Base-by-base conservation (phyloP, 148 eudicot species). In the Fagopyrum esculentum region DNA sequence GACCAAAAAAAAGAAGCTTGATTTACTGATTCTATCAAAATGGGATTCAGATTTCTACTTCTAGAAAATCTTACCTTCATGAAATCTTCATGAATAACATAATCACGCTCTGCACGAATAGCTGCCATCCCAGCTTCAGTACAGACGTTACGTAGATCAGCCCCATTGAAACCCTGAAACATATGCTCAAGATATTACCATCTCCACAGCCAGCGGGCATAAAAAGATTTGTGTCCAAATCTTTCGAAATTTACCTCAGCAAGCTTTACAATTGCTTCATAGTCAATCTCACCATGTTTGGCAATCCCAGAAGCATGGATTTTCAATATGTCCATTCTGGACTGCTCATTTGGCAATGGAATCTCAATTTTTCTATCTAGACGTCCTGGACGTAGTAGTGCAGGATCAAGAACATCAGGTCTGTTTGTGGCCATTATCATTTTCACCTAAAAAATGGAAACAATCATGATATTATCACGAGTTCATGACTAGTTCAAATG, bases 371-470 rank as follows among this genome's bases (percentile, higher is more conserved):
- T 96, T 84, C 99, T 89, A 76, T 96, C 99, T 69, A 96, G 82
- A 45, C 99, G 93, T 40, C 99, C 99, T 16, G 99, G 99, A 56
- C 99, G 97, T 74, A 96, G 99, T 82, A 96, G 99, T 16, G 99
- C 99, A 63, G 99, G 99, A 83, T 96, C 99, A 64, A 96, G 76
- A 56, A 96, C 99, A 90, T 96, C 98, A 35, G 98, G 99, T 79
- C 98, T 87, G 77, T 96, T 96, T 72, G 99, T 96, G 45, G 98
- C 99, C 99, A 96, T 95, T 6, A 95, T 95, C 96, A 95, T 92
- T 83, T 90, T 90, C 12, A 91, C 96, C 96, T 87, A 80, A n/a
- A 13, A 71, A 29, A 17, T 8, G 43, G 46, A 72, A 16, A 2
- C 64, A 45, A 73, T 6, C 49, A 45, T 45, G 63, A 35, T 22